A percentile compares a stretch with the other conserved stretches of the same genome.
phyloP scores from a whole-genome alignment of 2,329 filamentous ascomycete species.

The Colletotrichum tropicale region DNA sequence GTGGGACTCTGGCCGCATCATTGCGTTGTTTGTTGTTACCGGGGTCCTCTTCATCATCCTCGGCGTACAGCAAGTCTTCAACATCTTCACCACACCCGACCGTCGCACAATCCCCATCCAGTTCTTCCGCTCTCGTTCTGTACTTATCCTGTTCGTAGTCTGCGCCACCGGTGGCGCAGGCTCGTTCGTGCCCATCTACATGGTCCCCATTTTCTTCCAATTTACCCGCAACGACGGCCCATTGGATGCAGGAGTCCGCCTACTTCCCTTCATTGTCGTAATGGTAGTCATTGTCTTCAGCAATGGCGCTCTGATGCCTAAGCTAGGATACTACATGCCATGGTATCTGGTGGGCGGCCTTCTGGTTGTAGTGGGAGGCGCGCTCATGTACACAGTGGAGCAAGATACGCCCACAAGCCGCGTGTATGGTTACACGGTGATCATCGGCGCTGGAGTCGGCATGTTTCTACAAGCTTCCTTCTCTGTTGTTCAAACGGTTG shows the following conservation, averaged over 20 bases:
- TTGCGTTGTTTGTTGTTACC: constrained; percentile 48
- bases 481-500: constrained; percentile 37
- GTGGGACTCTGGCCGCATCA: constrained; percentile 48
- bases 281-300: background rate
- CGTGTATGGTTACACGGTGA: constrained; percentile 38
- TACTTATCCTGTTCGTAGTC: background rate
- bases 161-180: background rate
- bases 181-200: background rate
- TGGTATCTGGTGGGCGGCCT: constrained; percentile 41
- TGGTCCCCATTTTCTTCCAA: background rate
- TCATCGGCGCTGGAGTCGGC: constrained; percentile 45
- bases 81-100: background rate
- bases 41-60: constrained; percentile 31
- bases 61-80: constrained; percentile 19
- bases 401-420: constrained; percentile 20
- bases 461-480: constrained; percentile 33
- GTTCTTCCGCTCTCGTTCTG: background rate
- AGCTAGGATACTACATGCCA: constrained; percentile 35
- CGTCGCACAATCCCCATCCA: background rate
- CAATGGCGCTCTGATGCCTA: constrained; percentile 33
- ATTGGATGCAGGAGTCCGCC: background rate
- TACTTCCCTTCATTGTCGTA: background rate
- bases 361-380: constrained; percentile 34
- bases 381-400: constrained; percentile 29
- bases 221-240: background rate